Base-by-base conservation (phyloP, 1,284 basidiomycete genomes). In the Ganoderma meredithae region DNA sequence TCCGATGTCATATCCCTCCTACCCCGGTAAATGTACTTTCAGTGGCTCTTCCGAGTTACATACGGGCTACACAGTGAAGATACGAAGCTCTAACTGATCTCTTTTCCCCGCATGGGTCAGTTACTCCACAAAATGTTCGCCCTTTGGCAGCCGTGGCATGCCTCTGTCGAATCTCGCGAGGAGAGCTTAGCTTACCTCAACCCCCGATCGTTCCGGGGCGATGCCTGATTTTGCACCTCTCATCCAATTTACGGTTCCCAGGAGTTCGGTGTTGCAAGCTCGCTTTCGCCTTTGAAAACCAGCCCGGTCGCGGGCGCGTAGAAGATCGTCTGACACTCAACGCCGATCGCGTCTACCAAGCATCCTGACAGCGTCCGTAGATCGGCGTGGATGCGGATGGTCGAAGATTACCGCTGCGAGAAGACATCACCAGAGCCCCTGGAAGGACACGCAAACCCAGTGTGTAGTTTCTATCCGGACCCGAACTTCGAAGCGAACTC, bases 91-190 rank as follows among this genome's bases (percentile, higher is more conserved):
- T 84, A 41, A 69, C 75, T 3, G 61, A 75, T 27, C 77, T 84
- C 31, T 81, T 88, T 65, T 76, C 82, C 15, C 79, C 81, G 0
- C 80, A 85, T 55, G 6, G 47, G 84, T 1, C 82, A 81, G 76
- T 86, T 86, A 84, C 80, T 31, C 27, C 27, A 87, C 31, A 89
- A 90, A 75, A 81, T 88, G 68, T 81, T 90, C 19, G 81, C 87
- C 0, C 80, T 90, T 19, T 15, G 41, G 27, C 62, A 88, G 88
- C 4, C 90, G 88, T 87, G 84, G 88, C 73, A 85, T 88, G 68
- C 85, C 43, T 87, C 88, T 0, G 85, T 90, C 73, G 80, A 81
- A 65, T 83, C 85, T 9, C 65, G 70, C 8, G 60, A 77, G 3
- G 74, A 76, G 62, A 85, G 90, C 70, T 72, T 69, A 0, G 71